A percentile compares a stretch with the other conserved stretches of the same genome.
Conservation (phyloP, 495 filamentous ascomycete genomes). For the Glarea lozoyensis region DNA sequence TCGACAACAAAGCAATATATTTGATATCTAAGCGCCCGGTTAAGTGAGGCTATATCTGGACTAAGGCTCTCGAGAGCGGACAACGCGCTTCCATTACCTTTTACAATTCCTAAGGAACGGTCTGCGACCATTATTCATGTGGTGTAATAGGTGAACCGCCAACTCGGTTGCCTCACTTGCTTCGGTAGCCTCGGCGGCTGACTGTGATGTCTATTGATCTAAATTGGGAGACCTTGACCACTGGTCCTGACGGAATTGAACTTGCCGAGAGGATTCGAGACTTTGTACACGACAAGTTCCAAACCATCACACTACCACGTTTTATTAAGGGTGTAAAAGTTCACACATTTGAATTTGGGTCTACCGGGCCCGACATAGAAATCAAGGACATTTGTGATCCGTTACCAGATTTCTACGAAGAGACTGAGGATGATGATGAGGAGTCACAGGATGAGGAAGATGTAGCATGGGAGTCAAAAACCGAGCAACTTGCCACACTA, state of each 20-base stretch:
- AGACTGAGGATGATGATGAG: constrained; percentile 49
- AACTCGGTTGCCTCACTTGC: too few relatives aligned
- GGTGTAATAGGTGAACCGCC: background rate
- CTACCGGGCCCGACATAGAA: constrained; percentile 71
- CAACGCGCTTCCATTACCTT: background rate
- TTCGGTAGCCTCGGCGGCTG: too few relatives aligned
- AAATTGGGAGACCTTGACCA: constrained; percentile 89
- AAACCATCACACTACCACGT: constrained; percentile 77
- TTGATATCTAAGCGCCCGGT: background rate
- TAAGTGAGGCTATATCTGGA: too few relatives aligned
- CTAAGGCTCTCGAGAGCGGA: too few relatives aligned
- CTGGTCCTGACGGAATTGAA: constrained; percentile 72
- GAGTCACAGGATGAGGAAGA: constrained; percentile 33
- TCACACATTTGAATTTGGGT: constrained; percentile 88
- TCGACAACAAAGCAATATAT: background rate
- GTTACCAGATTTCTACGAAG: constrained; percentile 92
- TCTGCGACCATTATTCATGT: background rate
- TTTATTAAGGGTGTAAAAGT: constrained; percentile 96
- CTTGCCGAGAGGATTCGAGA: constrained; percentile 79
- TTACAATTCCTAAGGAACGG: background rate
- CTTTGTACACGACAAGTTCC: constrained; percentile 94
- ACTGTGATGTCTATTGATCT: constrained; percentile 86
- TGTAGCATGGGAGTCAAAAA: constrained; percentile 8
- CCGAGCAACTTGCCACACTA: constrained; percentile 28
- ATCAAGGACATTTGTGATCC: constrained; percentile 96